These are phyloP conservation scores for Kurtzmaniella fragi DNA, from an alignment of 805 yeast species.

Conservation along the genomic window DNA sequence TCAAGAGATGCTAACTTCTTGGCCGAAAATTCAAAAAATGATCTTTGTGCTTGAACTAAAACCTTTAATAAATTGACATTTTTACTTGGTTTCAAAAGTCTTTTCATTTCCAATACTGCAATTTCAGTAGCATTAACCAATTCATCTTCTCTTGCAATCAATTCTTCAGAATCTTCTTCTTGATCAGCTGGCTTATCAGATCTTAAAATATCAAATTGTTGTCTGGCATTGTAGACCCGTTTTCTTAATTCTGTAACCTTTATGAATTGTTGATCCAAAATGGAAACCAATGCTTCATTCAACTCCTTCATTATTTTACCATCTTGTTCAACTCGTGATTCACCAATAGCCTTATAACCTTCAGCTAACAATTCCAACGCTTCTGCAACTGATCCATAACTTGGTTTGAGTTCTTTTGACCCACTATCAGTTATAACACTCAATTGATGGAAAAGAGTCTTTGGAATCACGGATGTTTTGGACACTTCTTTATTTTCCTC, in stretches of 20 bases:
- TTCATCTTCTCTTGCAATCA: slow-evolving; percentile 66
- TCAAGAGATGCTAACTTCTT: slow-evolving; percentile 28
- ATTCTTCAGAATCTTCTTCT: slow-evolving; percentile 47
- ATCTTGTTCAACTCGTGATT: slow-evolving; percentile 68
- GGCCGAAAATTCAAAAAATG: slow-evolving; percentile 38
- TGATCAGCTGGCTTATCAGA: slow-evolving; percentile 29
- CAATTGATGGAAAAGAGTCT: slow-evolving; percentile 70
- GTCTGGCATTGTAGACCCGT: slow-evolving; percentile 65
- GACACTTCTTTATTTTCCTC: slow-evolving; percentile 9
- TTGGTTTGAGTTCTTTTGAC: slow-evolving; percentile 41
- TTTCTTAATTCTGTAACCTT: slow-evolving; percentile 58
- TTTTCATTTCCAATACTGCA: slow-evolving; percentile 78
- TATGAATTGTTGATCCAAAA: slow-evolving; percentile 54
- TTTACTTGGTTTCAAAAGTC: slow-evolving; percentile 62
- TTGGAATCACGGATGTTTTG: slow-evolving; percentile 43
- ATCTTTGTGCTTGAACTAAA: slow-evolving; percentile 66
- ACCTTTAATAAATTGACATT: slow-evolving; percentile 58
- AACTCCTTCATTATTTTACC: slow-evolving; percentile 53
- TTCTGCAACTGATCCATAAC: slow-evolving; percentile 44
- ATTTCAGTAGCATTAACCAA: slow-evolving; percentile 71
- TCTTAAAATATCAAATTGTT: slow-evolving; percentile 65
- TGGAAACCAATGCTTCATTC: slow-evolving; percentile 48
- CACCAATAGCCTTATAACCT: slow-evolving; percentile 58
- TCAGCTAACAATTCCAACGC: slow-evolving; percentile 53
- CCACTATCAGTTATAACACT: slow-evolving; percentile 51